These are phyloP conservation scores for Saraca asoca DNA, from an alignment of 331 rosid genomes.

Conservation along the genomic window DNA sequence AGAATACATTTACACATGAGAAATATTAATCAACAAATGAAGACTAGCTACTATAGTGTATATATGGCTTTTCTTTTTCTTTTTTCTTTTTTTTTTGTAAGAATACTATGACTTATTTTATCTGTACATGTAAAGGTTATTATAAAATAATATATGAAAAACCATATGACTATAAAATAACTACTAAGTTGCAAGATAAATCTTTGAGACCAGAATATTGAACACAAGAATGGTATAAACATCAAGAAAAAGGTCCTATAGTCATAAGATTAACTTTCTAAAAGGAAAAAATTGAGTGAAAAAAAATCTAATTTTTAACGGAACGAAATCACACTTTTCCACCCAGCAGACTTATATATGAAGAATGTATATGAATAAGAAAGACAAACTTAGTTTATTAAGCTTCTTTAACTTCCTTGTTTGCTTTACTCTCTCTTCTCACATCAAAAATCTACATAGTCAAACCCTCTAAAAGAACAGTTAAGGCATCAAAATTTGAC, in stretches of 20 bases:
- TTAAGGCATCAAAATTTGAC: constrained; percentile 34
- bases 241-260: constrained; percentile 32
- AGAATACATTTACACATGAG: background rate
- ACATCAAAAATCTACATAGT: constrained; percentile 22
- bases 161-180: constrained; percentile 17
- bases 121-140: too few relatives aligned
- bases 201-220: constrained; percentile 33
- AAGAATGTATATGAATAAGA: constrained; percentile 23
- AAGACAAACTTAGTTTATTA: constrained; percentile 26
- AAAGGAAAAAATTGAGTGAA: constrained; percentile 28
- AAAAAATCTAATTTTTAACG: constrained; percentile 30
- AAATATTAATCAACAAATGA: background rate
- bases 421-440: constrained; percentile 38
- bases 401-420: constrained; percentile 22
- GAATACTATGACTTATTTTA: too few relatives aligned
- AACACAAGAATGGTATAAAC: constrained; percentile 26
- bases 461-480: constrained; percentile 14
- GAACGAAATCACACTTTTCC: constrained; percentile 38
- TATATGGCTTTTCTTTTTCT: too few relatives aligned
- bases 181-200: constrained; percentile 36
- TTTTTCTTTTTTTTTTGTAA: too few relatives aligned
- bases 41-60: too few relatives aligned
- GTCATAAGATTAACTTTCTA: constrained; percentile 36
- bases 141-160: background rate
- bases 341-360: background rate